Base-by-base conservation (phyloP, 768 basidiomycete genomes). In the Russula ochroleuca region DNA sequence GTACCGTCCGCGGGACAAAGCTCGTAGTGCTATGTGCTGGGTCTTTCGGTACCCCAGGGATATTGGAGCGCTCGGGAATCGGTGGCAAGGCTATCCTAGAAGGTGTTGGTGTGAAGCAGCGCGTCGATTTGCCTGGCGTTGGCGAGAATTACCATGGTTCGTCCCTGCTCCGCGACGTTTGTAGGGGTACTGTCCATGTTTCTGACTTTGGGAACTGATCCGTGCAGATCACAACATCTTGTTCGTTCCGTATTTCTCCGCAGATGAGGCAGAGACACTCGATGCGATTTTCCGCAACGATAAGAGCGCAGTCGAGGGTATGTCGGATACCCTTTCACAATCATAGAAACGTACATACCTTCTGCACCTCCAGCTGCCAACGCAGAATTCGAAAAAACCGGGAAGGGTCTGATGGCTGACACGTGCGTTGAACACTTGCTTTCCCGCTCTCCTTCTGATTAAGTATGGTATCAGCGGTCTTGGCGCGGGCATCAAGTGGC, bases 61-160 rank as follows among this genome's bases (percentile, higher is more conserved):
- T 87, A 21, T 77, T 87, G 8, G 82, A 86, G 68, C 76, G 85
- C 3, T 84, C 78, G 2, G 80, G 80, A 0, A 75, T 81, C 15
- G 80, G 80, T 2, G 64, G 71, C 6, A 64, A 63, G 50, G 65
- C 67, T 0, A 48, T 76, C 1, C 73, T 81, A 0, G 60, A 70
- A 49, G 31, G 69, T 15, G 65, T 66, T 19, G 73, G 72, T 0
- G 65, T 81, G 35, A 25, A 69, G 19, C 69, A 70, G 0, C n/a
- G 75, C 2, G 70, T 77, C 2, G 73, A 80, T 52, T 68, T 80
- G 6, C 74, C 75, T 23, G 78, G 78, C 0, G 78, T 81, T 2
- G 80, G 80, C 10, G 75, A 78, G 59, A 77, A 78, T 63, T 79
- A 74, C 41, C 73, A 75, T 52, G 78, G 78, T 76, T 28, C 2